A percentile compares a stretch with the other conserved stretches of the same genome.
Evolutionary conservation across 768 basidiomycete genomes (phyloP).

Genomic region (Hemileccinum rubropunctum): DNA sequence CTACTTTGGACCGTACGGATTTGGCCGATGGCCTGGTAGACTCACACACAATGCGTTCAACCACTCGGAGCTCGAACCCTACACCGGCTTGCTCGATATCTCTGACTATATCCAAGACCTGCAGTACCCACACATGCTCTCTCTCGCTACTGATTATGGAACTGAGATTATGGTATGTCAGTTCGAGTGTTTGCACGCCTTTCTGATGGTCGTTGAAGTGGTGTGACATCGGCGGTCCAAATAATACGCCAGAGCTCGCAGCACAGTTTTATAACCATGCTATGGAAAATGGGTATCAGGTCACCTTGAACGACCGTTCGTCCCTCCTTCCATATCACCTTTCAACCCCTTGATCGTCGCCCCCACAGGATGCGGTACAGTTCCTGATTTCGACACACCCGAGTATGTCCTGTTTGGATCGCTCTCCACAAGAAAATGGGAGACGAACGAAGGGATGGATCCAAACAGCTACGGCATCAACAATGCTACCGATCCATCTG

Average conservation of each 20-base stretch:
- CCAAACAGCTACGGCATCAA: slow-evolving; percentile 51
- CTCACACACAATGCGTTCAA: slow-evolving; percentile 53
- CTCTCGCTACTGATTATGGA: slow-evolving; percentile 43
- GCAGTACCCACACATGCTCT: slow-evolving; percentile 50
- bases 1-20: slow-evolving; percentile 49
- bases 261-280: slow-evolving; percentile 46
- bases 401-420: slow-evolving; percentile 50
- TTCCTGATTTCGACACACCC: slow-evolving; percentile 55
- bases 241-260: slow-evolving; percentile 44
- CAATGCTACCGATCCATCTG: slow-evolving; percentile 37
- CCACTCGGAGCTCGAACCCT: slow-evolving; percentile 47
- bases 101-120: slow-evolving; percentile 52
- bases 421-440: slow-evolving; percentile 50
- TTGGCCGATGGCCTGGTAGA: slow-evolving; percentile 48
- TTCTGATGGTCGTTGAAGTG: slow-evolving; percentile 33
- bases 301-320: slow-evolving; percentile 44
- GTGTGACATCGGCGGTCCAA: slow-evolving; percentile 57
- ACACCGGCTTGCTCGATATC: slow-evolving; percentile 48
- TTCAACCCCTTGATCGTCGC: neutral
- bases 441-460: slow-evolving; percentile 58
- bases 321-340: neutral
- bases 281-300: slow-evolving; percentile 40
- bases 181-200: neutral
- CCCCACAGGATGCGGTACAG: slow-evolving; percentile 43
- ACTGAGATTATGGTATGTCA: slow-evolving; percentile 53